Evolutionary conservation across 495 filamentous ascomycete species (phyloP), one percentile per base, ranked within the genome.

Genomic region (Aspergillus coremiiformis): DNA sequence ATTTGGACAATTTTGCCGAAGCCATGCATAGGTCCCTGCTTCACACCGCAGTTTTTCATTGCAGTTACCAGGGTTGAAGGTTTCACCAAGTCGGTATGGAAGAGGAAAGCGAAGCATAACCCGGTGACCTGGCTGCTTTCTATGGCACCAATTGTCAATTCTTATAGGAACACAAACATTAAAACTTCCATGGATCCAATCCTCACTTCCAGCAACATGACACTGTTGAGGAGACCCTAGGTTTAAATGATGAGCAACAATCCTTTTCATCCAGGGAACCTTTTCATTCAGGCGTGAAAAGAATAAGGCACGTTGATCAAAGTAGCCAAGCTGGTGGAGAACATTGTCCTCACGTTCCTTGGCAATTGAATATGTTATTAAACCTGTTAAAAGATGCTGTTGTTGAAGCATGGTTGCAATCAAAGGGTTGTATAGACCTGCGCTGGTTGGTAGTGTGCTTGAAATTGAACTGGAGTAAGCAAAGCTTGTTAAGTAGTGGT

Each of bases 21-120:
- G 62, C 64, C 60, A 63, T n/a, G 46, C 54, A 56, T 64, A 69
- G 4, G 66, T 56, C 30, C 51, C 67, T 15, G 59, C 66, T 56
- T 64, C 66, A 54, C 55, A 67, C 32, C 55, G 57, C 17, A 66
- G 53, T 48, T 69, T 69, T 47, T 69, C 65, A 49, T 69, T 61
- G 19, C 49, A 49, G 47, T 61, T 68, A 42, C 66, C 59, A 48
- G 64, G 59, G 26, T 54, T 49, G 20, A 48, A 56, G 21, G 48
- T 55, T 53, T 70, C 65, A n/a, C 57, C 65, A 42, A 67, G 27
- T 37, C 60, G 56, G 50, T 70, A 66, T 53, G 61, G 65, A 45
- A 70, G 46, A 33, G 67, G 67, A 56, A 62, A 62, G 39, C 67
- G 57, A 47, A 70, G 51, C 7, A 70, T 54, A 14, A 63, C 48